A percentile compares a stretch with the other conserved stretches of the same genome.
Evolutionary conservation across 208 protist species (phyloP).

Genomic region (Trypanosomatidae sp.): DNA sequence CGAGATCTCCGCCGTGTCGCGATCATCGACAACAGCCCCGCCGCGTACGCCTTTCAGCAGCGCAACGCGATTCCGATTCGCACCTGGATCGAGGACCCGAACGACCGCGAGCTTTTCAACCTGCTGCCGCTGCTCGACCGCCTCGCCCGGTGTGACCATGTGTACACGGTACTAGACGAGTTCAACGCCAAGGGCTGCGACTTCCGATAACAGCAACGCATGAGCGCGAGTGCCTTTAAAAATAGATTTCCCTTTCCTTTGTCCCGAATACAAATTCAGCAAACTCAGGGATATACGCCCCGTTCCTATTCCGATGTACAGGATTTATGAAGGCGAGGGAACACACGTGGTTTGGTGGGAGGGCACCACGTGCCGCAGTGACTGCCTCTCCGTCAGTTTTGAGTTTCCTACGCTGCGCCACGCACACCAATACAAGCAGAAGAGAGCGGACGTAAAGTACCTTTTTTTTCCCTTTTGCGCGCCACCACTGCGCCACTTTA

Average conservation of each 20-base stretch:
- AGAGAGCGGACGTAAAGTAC: too few species aligned
- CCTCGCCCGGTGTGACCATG: slow-evolving; percentile 32
- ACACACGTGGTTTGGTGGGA: too few species aligned
- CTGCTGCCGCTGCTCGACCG: slow-evolving; percentile 46
- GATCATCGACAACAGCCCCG: slow-evolving; percentile 72
- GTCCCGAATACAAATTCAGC: too few species aligned
- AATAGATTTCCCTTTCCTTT: background rate
- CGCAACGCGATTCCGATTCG: slow-evolving; percentile 68
- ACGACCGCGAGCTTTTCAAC: slow-evolving; percentile 43
- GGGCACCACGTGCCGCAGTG: too few species aligned
- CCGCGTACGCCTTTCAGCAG: slow-evolving; percentile 68
- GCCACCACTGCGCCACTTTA: too few species aligned
- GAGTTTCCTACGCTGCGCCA: too few species aligned
- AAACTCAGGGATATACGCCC: too few species aligned
- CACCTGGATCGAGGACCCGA: slow-evolving; percentile 58
- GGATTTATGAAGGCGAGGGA: too few species aligned
- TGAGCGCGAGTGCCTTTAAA: background rate
- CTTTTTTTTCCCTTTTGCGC: too few species aligned
- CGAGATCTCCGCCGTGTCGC: slow-evolving; percentile 38
- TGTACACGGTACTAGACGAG: slow-evolving; percentile 54
- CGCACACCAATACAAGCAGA: too few species aligned
- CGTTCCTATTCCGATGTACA: too few species aligned
- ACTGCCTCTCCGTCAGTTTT: too few species aligned
- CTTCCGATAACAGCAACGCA: background rate
- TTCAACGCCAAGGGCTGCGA: slow-evolving; percentile 38